Evolutionary conservation across 208 protist genomes (phyloP).

Genomic region (Tritrichomonas foetus): DNA sequence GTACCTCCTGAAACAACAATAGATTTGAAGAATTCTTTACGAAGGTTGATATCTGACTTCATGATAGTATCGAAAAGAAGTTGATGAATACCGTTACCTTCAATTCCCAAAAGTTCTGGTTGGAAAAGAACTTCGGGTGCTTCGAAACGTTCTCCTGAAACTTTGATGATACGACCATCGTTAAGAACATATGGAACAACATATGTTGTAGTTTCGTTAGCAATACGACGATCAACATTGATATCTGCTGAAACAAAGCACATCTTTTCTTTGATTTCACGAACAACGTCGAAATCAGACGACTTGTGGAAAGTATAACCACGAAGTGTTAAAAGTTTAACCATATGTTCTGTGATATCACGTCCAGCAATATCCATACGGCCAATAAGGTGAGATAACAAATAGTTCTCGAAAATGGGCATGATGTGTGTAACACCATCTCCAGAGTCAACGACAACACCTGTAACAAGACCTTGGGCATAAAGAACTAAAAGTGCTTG

Average conservation of each 20-base stretch:
- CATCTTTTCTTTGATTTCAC: constrained; percentile 61
- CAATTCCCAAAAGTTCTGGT: constrained; percentile 78
- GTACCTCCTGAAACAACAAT: constrained; percentile 91
- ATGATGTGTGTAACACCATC: constrained; percentile 92
- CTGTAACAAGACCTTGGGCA: constrained; percentile 83
- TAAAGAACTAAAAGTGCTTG: constrained; percentile 85
- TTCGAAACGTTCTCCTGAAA: constrained; percentile 79
- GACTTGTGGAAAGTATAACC: constrained; percentile 30
- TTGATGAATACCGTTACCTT: constrained; percentile 61
- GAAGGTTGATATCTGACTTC: constrained; percentile 70
- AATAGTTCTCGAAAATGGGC: constrained; percentile 89
- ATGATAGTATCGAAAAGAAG: constrained; percentile 83
- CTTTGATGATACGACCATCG: constrained; percentile 67
- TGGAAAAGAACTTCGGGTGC: constrained; percentile 90
- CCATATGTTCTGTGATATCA: constrained; percentile 74
- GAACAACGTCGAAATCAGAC: constrained; percentile 30
- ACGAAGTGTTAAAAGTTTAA: constrained; percentile 30
- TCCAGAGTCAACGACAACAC: constrained; percentile 93
- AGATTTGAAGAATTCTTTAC: constrained; percentile 79
- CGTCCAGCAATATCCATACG: constrained; percentile 86
- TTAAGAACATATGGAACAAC: constrained; percentile 67
- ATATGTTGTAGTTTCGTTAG: constrained; percentile 68
- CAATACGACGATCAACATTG: constrained; percentile 68
- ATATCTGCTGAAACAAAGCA: constrained; percentile 78
- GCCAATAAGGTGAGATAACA: constrained; percentile 66